phyloP scores from a whole-genome alignment of 2,329 filamentous ascomycete genomes.

The Sporothrix inflata region DNA sequence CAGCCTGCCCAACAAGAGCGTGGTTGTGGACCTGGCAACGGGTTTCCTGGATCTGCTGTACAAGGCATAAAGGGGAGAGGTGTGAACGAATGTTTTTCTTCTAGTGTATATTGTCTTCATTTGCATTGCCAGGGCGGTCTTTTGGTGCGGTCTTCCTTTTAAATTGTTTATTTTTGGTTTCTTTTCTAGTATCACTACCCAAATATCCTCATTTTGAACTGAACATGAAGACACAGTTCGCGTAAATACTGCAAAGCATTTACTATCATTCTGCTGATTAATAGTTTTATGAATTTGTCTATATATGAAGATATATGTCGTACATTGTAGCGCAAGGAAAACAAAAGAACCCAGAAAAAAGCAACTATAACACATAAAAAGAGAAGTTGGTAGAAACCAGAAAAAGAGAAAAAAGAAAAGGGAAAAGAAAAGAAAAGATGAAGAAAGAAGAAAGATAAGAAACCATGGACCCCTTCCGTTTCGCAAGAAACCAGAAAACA shows the following conservation, averaged over 20 bases:
- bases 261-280: constrained; percentile 2
- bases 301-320: constrained; percentile 16
- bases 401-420: neutral
- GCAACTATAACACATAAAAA: neutral
- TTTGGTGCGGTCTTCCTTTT: neutral
- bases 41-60: constrained; percentile 94
- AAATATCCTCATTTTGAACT: neutral
- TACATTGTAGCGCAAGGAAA: neutral
- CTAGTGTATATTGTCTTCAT: neutral
- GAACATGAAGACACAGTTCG: too few relatives aligned
- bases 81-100: neutral
- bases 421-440: neutral
- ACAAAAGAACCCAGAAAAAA: neutral
- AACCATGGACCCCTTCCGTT: constrained; percentile 17
- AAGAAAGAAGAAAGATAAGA: neutral
- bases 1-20: constrained; percentile 91
- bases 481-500: constrained; percentile 6
- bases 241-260: too few relatives aligned
- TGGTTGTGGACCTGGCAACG: constrained; percentile 85
- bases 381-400: neutral
- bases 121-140: constrained; percentile 10
- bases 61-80: constrained; percentile 52
- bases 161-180: neutral
- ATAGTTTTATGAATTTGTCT: constrained; percentile 11
- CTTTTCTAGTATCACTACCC: neutral